Percentiles rank a stretch among this genome's conserved stretches.
These are phyloP conservation scores for Tuber calosporum DNA, from an alignment of 495 filamentous ascomycete genomes.

Conservation along the genomic window DNA sequence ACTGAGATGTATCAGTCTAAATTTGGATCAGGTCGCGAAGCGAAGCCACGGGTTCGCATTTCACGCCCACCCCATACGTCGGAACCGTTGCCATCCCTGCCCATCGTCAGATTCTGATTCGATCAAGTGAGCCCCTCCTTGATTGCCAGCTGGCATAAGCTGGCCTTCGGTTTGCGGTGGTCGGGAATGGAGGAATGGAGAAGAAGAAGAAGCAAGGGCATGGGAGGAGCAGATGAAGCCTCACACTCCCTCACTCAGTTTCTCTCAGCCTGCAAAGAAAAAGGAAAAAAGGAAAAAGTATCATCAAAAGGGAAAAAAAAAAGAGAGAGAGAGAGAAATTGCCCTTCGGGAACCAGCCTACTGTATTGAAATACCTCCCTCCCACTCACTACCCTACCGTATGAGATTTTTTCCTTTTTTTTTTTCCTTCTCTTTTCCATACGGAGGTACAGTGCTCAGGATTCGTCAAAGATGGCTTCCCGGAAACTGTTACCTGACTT, in stretches of 20 bases:
- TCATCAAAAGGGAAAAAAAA: too few relatives aligned
- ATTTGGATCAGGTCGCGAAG: conserved; percentile 41
- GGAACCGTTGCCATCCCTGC: conserved; percentile 37
- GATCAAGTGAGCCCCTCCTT: conserved; percentile 40
- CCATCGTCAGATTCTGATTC: conserved; percentile 36
- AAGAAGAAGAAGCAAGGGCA: conserved; percentile 29
- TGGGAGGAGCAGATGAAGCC: background rate
- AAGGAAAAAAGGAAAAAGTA: too few relatives aligned
- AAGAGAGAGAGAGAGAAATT: too few relatives aligned
- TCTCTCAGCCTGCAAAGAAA: background rate
- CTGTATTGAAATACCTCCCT: background rate
- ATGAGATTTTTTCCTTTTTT: background rate
- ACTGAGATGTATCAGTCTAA: conserved; percentile 42
- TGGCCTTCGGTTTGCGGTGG: conserved; percentile 27
- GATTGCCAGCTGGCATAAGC: conserved; percentile 40
- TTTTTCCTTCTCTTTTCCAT: conserved; percentile 8
- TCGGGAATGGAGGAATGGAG: conserved; percentile 26
- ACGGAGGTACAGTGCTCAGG: too few relatives aligned
- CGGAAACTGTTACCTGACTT: conserved; percentile 40
- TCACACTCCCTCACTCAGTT: background rate
- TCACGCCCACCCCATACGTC: conserved; percentile 34
- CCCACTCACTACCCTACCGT: too few relatives aligned
- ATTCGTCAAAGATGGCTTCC: conserved; percentile 26
- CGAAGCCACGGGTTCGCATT: conserved; percentile 40
- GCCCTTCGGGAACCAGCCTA: conserved; percentile 3